These are phyloP conservation scores for Omphalotus guepiniiformis DNA, from an alignment of 768 basidiomycete genomes.

Conservation along the genomic window DNA sequence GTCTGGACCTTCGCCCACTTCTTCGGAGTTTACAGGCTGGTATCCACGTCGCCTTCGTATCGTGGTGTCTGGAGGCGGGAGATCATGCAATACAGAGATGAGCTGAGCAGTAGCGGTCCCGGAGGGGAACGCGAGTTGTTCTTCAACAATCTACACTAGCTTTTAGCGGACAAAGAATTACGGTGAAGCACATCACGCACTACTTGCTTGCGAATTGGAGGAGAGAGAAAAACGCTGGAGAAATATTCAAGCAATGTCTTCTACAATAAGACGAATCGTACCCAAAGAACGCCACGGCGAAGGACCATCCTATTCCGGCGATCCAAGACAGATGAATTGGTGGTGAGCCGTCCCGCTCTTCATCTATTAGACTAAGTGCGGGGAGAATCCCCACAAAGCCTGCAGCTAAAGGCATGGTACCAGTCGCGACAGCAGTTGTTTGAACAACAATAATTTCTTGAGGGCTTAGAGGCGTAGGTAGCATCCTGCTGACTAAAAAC, in stretches of 20 bases:
- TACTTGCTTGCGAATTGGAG: constrained; percentile 92
- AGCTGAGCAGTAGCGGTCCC: constrained; percentile 96
- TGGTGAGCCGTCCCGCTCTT: constrained; percentile 68
- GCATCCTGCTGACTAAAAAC: constrained; percentile 74
- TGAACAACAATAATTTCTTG: constrained; percentile 94
- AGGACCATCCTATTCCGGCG: constrained; percentile 80
- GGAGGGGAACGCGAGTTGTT: constrained; percentile 90
- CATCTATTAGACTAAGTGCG: constrained; percentile 75
- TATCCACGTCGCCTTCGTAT: constrained; percentile 59
- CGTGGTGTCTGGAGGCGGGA: constrained; percentile 61
- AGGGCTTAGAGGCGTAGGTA: constrained; percentile 72
- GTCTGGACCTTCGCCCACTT: constrained; percentile 11
- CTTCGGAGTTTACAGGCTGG: constrained; percentile 10
- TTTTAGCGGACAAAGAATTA: neutral
- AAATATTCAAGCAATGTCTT: neutral
- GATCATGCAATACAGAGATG: constrained; percentile 81
- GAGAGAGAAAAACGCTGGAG: constrained; percentile 86
- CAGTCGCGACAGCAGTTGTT: constrained; percentile 94
- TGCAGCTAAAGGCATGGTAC: constrained; percentile 84
- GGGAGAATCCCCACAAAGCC: constrained; percentile 56
- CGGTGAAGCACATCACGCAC: constrained; percentile 37
- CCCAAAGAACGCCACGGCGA: constrained; percentile 93
- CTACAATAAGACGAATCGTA: constrained; percentile 18
- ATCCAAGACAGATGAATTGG: constrained; percentile 75
- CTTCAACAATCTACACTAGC: constrained; percentile 76